Percentiles rank a stretch among this genome's conserved stretches.
Evolutionary conservation across 306 rosid genomes (phyloP).

Genomic region (Prunus campanulata): DNA sequence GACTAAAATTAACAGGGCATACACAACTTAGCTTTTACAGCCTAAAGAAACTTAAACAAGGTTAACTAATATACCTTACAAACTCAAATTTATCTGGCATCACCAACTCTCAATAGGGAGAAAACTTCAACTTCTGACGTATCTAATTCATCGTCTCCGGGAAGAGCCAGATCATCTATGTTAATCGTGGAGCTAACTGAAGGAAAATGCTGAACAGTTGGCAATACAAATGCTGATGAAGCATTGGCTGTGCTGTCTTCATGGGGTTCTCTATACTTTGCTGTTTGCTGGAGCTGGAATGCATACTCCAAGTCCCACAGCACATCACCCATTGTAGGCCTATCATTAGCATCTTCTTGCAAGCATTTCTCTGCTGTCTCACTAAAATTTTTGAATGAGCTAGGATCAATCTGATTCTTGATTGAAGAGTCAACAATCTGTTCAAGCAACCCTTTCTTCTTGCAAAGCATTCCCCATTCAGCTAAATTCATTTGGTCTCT

Average conservation of each 20-base stretch:
- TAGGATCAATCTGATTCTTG: conserved; percentile 35
- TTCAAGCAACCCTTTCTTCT: conserved; percentile 42
- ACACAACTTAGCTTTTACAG: not conserved
- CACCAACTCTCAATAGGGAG: conserved; percentile 29
- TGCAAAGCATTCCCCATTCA: conserved; percentile 51
- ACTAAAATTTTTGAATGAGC: conserved; percentile 46
- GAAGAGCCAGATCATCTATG: conserved; percentile 2
- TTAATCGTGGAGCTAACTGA: conserved; percentile 20
- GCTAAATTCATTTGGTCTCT: conserved; percentile 49
- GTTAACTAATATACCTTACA: not conserved
- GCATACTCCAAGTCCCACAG: conserved; percentile 59
- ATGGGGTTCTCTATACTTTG: conserved; percentile 31
- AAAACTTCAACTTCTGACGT: conserved; percentile 21
- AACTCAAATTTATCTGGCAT: conserved; percentile 11
- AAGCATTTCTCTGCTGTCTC: conserved; percentile 44
- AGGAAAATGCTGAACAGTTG: conserved; percentile 20
- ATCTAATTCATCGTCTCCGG: not conserved
- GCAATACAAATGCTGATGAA: conserved; percentile 25
- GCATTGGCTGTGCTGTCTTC: conserved; percentile 38
- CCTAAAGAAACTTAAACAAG: not conserved
- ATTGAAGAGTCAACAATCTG: conserved; percentile 42
- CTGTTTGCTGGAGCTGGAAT: conserved; percentile 47
- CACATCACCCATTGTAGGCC: conserved; percentile 55
- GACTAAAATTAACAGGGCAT: not conserved
- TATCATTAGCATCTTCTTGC: conserved; percentile 32